Base-by-base conservation (phyloP, 768 basidiomycete genomes). In the Lactarius hatsudake region DNA sequence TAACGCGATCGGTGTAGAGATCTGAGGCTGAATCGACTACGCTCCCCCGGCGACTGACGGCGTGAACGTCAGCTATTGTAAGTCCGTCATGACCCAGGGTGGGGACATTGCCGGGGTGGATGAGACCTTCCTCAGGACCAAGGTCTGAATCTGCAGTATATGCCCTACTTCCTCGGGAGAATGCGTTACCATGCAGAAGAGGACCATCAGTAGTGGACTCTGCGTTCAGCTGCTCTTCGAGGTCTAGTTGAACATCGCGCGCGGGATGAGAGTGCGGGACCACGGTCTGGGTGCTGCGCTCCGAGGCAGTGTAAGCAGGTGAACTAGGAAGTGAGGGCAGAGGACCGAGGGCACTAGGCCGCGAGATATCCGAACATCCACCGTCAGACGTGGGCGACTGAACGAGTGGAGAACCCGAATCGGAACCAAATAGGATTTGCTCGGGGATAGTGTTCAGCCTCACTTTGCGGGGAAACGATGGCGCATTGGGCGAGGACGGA, bases 271-370 rank as follows among this genome's bases (percentile, higher is more conserved):
- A 5, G 62, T 3, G 53, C 1, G 66, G 58, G 10, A 40, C 18
- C 23, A 67, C 53, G 13, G 66, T 60, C n/a, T 30, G 30, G 26
- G 23, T 45, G 51, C 51, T 63, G 43, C 30, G 9, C 53, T 55
- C 57, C 9, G 62, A 45, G 20, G 20, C 28, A 10, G 23, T 8
- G 38, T n/a, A 8, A 38, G 58, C 54, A 17, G 58, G 42, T 4
- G 59, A 26, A 23, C 57, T 59, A 1, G 61, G 62, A 51, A 56
- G 53, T 20, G 66, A 63, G 36, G 38, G 58, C 3, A 63, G 32
- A 5, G 66, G 28, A n/a, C 51, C 53, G 32, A 60, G 26, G 12
- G 40, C n/a, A 32, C 58, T 67, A 34, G 66, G 66, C 20, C 51
- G 40, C 0, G 66, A 63, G 26, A 67, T 59, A 2, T 45, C 61